Percentiles rank a stretch among this genome's conserved stretches.
These are phyloP conservation scores for Aureobasidium sp. DNA, from an alignment of 2,329 filamentous ascomycete species.

Conservation along the genomic window DNA sequence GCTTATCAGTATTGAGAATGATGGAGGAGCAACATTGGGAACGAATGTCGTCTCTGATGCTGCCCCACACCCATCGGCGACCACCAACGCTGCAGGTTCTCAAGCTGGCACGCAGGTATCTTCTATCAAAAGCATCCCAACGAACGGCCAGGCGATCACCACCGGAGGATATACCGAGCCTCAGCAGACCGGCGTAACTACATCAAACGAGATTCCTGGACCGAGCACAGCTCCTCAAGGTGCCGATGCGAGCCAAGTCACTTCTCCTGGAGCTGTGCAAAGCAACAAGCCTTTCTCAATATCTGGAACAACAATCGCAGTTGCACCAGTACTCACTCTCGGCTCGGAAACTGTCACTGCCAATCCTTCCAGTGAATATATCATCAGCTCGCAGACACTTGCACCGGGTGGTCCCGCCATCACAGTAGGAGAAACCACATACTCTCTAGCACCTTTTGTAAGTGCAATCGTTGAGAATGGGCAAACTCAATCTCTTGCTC, in stretches of 20 bases:
- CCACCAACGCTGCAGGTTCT: neutral
- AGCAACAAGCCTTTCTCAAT: neutral
- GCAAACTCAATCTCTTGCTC: neutral
- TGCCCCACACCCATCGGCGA: neutral
- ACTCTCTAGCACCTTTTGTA: neutral
- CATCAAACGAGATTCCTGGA: neutral
- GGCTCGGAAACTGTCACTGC: neutral
- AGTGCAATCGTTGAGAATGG: neutral
- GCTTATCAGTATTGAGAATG: neutral
- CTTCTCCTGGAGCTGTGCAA: neutral
- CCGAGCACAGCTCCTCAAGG: neutral
- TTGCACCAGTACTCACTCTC: neutral
- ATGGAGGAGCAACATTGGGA: neutral
- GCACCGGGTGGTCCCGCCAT: conserved; percentile 15
- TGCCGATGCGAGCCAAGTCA: neutral
- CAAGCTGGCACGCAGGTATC: neutral
- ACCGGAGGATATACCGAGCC: neutral
- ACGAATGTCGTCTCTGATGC: neutral
- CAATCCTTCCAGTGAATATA: neutral
- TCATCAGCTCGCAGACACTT: conserved; percentile 17
- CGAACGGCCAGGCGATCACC: neutral
- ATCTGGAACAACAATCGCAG: neutral
- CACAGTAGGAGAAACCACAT: neutral
- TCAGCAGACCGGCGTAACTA: neutral
- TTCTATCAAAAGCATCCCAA: neutral